Evolutionary conservation across 208 protist species (phyloP).

Genomic region (Herpetomonas tarakana): DNA sequence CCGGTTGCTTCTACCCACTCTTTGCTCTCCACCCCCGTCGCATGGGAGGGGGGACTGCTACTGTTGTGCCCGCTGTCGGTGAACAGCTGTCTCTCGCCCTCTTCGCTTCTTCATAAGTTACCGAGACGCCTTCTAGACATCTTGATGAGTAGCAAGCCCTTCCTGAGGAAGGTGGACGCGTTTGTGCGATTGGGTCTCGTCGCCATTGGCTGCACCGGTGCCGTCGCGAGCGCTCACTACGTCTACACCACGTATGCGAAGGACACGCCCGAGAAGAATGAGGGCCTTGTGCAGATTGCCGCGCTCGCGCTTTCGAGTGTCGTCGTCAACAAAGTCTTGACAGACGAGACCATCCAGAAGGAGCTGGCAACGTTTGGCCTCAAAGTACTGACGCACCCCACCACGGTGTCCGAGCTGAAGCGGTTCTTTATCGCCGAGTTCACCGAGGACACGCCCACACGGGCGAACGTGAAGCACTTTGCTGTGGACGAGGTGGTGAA

Average conservation of each 20-base stretch:
- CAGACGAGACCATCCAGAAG: slow-evolving; percentile 41
- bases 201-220: slow-evolving; percentile 48
- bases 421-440: slow-evolving; percentile 51
- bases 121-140: too few relatives aligned
- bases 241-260: slow-evolving; percentile 31
- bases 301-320: slow-evolving; percentile 74
- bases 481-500: slow-evolving; percentile 66
- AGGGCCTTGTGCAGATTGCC: slow-evolving; percentile 62
- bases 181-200: slow-evolving; percentile 33
- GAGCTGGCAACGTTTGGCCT: slow-evolving; percentile 33
- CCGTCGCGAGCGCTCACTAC: slow-evolving; percentile 29
- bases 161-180: not conserved
- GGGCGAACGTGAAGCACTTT: slow-evolving; percentile 56
- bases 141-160: too few relatives aligned
- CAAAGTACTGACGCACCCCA: slow-evolving; percentile 30
- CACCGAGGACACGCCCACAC: slow-evolving; percentile 44
- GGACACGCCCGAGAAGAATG: slow-evolving; percentile 26
- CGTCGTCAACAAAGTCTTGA: slow-evolving; percentile 49
- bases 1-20: too few relatives aligned
- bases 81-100: too few relatives aligned
- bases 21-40: too few relatives aligned
- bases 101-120: too few relatives aligned
- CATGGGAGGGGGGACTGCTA: too few relatives aligned
- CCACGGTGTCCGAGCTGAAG: slow-evolving; percentile 33
- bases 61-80: too few relatives aligned